Evolutionary conservation across 129 eudicot species (phyloP).

Genomic region (Glebionis coronaria): DNA sequence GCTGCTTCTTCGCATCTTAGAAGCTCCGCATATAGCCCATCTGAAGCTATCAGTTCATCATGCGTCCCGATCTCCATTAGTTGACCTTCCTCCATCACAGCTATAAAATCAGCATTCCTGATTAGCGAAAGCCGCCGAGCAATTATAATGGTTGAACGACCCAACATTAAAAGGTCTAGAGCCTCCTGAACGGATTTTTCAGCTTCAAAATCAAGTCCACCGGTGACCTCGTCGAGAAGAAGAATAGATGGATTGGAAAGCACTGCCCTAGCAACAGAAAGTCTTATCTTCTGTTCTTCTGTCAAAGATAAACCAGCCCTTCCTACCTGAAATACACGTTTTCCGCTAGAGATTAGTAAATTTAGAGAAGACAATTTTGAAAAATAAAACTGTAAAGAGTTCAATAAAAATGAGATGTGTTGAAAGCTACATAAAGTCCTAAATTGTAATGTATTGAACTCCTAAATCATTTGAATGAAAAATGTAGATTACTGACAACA

Average conservation of each 20-base stretch:
- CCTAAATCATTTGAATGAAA: background rate
- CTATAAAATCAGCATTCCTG: constrained; percentile 92
- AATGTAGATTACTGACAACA: background rate
- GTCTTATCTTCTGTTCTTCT: constrained; percentile 91
- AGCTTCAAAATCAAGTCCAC: constrained; percentile 99
- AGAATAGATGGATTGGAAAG: constrained; percentile 89
- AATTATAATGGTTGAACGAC: constrained; percentile 87
- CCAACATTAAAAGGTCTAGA: constrained; percentile 88
- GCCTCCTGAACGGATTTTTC: constrained; percentile 97
- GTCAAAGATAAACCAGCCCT: constrained; percentile 79
- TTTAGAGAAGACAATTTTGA: background rate
- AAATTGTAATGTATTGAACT: background rate
- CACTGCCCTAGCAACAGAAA: constrained; percentile 94
- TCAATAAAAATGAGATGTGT: background rate
- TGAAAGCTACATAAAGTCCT: background rate
- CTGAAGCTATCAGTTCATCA: constrained; percentile 78
- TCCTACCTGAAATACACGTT: constrained; percentile 59
- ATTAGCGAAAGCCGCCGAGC: constrained; percentile 86
- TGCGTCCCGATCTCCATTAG: constrained; percentile 97
- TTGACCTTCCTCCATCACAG: constrained; percentile 98
- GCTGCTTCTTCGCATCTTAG: constrained; percentile 96
- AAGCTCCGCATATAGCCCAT: constrained; percentile 93
- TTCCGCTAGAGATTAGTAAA: background rate
- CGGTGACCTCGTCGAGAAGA: constrained; percentile 96
- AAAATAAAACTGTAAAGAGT: too few relatives aligned